A percentile compares a stretch with the other conserved stretches of the same genome.
These are phyloP conservation scores for Sporothrix curviconia DNA, from an alignment of 2,329 filamentous ascomycete species.

Conservation along the genomic window DNA sequence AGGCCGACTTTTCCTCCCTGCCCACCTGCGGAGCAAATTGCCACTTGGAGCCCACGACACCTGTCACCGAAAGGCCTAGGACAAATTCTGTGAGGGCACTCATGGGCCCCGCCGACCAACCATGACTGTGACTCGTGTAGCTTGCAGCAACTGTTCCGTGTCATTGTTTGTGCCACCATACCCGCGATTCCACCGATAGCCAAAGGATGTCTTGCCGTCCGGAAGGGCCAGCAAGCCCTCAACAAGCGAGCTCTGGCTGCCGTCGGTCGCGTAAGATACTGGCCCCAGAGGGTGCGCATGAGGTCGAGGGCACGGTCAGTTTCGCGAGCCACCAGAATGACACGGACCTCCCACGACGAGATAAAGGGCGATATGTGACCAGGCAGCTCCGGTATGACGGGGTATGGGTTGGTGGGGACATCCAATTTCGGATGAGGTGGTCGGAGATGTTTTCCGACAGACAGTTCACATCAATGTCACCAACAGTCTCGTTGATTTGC, in stretches of 20 bases:
- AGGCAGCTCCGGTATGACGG: slow-evolving; percentile 49
- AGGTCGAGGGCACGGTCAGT: slow-evolving; percentile 47
- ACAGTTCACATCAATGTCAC: not conserved
- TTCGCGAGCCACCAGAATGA: slow-evolving; percentile 43
- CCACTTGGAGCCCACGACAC: slow-evolving; percentile 13
- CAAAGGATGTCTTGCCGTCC: slow-evolving; percentile 44
- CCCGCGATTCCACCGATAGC: slow-evolving; percentile 46
- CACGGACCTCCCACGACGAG: slow-evolving; percentile 52
- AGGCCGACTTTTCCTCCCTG: slow-evolving; percentile 1
- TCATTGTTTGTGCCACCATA: slow-evolving; percentile 43
- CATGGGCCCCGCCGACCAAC: slow-evolving; percentile 44
- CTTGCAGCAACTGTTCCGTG: slow-evolving; percentile 4
- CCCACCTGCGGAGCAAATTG: slow-evolving; percentile 17
- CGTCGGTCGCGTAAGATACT: slow-evolving; percentile 52
- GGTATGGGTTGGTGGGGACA: slow-evolving; percentile 30
- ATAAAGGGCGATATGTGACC: slow-evolving; percentile 54
- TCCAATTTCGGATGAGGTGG: slow-evolving; percentile 45
- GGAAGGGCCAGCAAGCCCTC: slow-evolving; percentile 46
- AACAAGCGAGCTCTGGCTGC: slow-evolving; percentile 52
- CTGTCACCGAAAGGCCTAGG: slow-evolving; percentile 34
- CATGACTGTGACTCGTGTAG: slow-evolving; percentile 44
- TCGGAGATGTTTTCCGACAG: slow-evolving; percentile 34
- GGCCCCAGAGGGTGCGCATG: slow-evolving; percentile 52
- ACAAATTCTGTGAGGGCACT: slow-evolving; percentile 38
- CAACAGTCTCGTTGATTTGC: slow-evolving; percentile 15